Percentiles rank a stretch among this genome's conserved stretches.
Conservation (phyloP, 106 monocot genomes). For the Triglochin maritima region DNA sequence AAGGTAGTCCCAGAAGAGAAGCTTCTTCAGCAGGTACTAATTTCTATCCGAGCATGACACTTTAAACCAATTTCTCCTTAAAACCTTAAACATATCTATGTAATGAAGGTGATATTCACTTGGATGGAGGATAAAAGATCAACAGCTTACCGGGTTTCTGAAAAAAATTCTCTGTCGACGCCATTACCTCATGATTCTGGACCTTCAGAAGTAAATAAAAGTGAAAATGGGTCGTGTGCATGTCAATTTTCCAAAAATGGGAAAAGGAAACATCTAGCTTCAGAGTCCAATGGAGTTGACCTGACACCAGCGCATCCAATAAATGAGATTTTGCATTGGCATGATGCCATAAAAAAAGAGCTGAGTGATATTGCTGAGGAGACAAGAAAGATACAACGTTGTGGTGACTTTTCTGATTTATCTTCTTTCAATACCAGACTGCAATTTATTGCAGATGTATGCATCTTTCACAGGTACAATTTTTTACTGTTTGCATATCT, state of each 20-base stretch:
- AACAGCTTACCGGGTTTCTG: not conserved
- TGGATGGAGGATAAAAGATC: constrained; percentile 70
- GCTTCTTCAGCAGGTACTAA: constrained; percentile 81
- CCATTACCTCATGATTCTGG: constrained; percentile 6
- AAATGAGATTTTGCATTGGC: constrained; percentile 94
- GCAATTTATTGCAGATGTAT: constrained; percentile 95
- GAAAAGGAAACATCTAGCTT: constrained; percentile 55
- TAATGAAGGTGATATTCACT: constrained; percentile 67
- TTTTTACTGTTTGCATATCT: not conserved
- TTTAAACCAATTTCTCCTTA: not conserved
- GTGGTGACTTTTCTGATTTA: constrained; percentile 71
- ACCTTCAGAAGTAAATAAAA: constrained; percentile 7
- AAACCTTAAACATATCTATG: not conserved
- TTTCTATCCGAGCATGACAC: not conserved
- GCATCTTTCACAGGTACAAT: constrained; percentile 87
- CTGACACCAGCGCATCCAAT: constrained; percentile 46
- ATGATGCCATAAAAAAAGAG: constrained; percentile 85
- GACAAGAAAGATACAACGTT: constrained; percentile 81
- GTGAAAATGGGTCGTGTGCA: constrained; percentile 17
- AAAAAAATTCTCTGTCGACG: constrained; percentile 3
- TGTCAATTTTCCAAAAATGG: constrained; percentile 30
- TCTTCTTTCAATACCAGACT: constrained; percentile 75
- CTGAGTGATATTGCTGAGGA: constrained; percentile 71
- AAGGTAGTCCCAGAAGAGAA: constrained; percentile 87
- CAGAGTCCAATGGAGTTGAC: constrained; percentile 16